Base-by-base conservation (phyloP, 257 asterid species). In the Solanum ahanhuiri region DNA sequence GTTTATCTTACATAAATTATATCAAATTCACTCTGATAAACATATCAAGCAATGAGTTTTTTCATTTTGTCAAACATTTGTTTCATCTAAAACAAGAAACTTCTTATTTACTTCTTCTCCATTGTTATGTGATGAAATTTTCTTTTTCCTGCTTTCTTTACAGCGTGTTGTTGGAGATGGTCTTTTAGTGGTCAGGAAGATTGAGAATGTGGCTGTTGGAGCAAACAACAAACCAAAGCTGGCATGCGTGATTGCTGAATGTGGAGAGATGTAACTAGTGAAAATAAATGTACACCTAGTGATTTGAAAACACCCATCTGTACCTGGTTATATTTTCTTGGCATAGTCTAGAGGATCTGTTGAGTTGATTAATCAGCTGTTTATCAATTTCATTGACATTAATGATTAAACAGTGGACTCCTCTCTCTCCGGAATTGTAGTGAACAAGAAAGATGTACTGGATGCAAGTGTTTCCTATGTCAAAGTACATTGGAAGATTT, bases 161-260 rank as follows among this genome's bases (percentile, higher is more conserved):
- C 99, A 96, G 99, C 93, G 98, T 35, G 98, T 96, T 83, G 85
- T 96, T 58, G 98, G 99, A 86, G 99, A 96, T 73, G 98, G 99
- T 63, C 96, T 96, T 57, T 87, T 96, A 94, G 93, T 91, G 39
- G 89, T 89, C 48, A 93, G 99, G 90, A 96, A 96, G 94, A 96
- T 96, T 28, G 99, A 96, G 93, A 96, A 96, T 83, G 98, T 96
- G 87, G 98, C 98, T 15, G 87, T 93, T 6, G 99, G 99, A 87
- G 93, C 98, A 48, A 95, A 96, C 90, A 93, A 90, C 86, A 93
- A 94, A 54, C 99, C 99, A 51, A 95, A 95, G 86, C 88, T 96
- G 89, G 92, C 98, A 57, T 94, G 97, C 34, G 92, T 92, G 64
- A 93, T 96, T 87, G 96, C 99, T 31, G 97, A 96, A 88, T 94